These are phyloP conservation scores for Luvunga scandens DNA, from an alignment of 345 rosid species.

Conservation along the genomic window DNA sequence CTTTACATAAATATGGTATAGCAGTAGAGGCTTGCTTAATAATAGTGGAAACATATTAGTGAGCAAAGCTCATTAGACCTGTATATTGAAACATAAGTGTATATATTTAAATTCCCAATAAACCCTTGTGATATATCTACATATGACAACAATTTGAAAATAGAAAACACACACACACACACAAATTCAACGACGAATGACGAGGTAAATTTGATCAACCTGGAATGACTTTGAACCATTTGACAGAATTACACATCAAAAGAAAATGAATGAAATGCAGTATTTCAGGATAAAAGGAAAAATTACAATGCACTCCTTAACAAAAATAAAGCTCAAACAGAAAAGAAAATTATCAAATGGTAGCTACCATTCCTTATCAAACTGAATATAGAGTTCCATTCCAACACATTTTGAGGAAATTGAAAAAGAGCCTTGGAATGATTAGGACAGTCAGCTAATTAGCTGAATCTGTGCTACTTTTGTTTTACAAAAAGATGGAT, in stretches of 20 bases:
- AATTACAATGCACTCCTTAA: not conserved
- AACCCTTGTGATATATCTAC: too few relatives aligned
- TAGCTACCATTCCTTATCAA: not conserved
- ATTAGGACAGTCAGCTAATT: not conserved
- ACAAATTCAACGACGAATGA: not conserved
- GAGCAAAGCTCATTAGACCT: too few relatives aligned
- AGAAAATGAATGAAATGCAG: not conserved
- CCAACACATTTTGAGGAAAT: not conserved
- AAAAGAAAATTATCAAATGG: not conserved
- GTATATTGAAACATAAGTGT: too few relatives aligned
- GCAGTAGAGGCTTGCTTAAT: too few relatives aligned
- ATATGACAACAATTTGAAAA: too few relatives aligned
- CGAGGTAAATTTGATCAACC: not conserved
- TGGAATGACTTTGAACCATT: not conserved
- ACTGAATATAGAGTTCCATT: not conserved
- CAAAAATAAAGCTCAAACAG: not conserved
- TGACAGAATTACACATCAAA: not conserved
- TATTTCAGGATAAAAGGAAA: not conserved
- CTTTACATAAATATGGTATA: too few relatives aligned
- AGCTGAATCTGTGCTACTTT: constrained; percentile 7
- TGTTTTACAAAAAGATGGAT: not conserved
- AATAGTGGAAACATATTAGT: too few relatives aligned
- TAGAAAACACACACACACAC: too few relatives aligned
- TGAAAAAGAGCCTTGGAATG: not conserved
- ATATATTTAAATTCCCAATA: too few relatives aligned